Base-by-base conservation (phyloP, 1,284 basidiomycete species). In the Rhodotorula sp. region DNA sequence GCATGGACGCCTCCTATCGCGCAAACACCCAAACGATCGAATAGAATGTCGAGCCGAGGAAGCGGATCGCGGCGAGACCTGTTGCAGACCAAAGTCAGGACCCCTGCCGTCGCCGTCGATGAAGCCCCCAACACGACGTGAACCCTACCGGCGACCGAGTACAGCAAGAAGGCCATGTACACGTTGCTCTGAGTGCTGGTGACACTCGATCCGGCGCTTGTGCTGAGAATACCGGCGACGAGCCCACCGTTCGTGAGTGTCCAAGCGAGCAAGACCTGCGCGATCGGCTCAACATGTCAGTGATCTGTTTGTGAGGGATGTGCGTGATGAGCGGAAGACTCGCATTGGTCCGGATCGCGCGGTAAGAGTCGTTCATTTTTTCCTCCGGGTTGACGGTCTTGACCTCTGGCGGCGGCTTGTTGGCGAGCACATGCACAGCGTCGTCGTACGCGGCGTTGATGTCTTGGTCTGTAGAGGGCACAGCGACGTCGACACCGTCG, bases 341-440 rank as follows among this genome's bases (percentile, higher is more conserved):
- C n/a, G 29, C 84, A 72, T 95, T 95, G 3, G 93, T 95, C 75
- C 93, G 86, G 81, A 95, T 93, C 45, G 85, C 87, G 78, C 88
- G 84, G 71, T 95, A 95, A 80, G 91, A 93, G 82, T 96, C 94
- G 79, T 94, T 91, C 80, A 93, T 89, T 75, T 63, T 56, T 37
- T 89, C 91, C 73, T 84, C 82, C n/a, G 82, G 79, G 79, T 92
- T 88, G 18, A 76, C 84, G 71, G 85, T 88, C 48, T 82, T 78
- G 57, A 88, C 87, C 64, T 82, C 84, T 79, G 90, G 90, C 1
- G 89, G 89, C 48, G 90, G 84, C 80, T 92, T 92, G 17, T 73
- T 61, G 83, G 85, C 85, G 62, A 95, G 80, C 18, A 91, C 86
- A 76, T 88, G 87, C 56, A 93, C 86, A 5, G 93, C 93, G 72